These are phyloP conservation scores for Volvox carteri DNA, from an alignment of 163 green algal species.

Conservation along the genomic window DNA sequence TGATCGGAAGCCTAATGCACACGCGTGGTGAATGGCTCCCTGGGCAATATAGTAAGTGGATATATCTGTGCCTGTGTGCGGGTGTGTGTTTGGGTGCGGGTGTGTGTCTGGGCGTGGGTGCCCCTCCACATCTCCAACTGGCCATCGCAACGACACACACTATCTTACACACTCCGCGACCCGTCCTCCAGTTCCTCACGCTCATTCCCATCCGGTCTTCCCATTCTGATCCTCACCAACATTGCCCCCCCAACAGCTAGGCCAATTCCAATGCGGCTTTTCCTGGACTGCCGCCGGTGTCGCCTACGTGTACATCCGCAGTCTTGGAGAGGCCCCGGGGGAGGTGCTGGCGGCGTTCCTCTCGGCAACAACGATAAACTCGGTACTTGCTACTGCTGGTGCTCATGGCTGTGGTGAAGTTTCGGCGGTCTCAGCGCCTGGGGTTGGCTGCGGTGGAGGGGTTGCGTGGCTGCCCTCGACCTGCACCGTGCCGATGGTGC, in stretches of 20 bases:
- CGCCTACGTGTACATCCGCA: slow-evolving; percentile 55
- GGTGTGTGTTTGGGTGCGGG: too few relatives aligned
- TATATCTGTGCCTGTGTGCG: too few relatives aligned
- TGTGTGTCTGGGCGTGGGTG: too few relatives aligned
- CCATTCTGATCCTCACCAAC: too few relatives aligned
- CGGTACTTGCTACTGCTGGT: not conserved
- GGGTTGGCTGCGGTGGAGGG: not conserved
- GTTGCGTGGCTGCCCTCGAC: slow-evolving; percentile 37
- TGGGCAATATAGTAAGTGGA: too few relatives aligned
- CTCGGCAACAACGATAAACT: not conserved
- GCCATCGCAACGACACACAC: too few relatives aligned
- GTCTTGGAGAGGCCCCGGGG: not conserved
- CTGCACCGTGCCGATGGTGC: slow-evolving; percentile 8
- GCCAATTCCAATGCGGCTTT: slow-evolving; percentile 58
- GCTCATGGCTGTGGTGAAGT: not conserved
- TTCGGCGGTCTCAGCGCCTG: not conserved
- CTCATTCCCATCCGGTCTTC: too few relatives aligned
- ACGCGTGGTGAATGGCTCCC: too few relatives aligned
- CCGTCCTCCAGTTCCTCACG: too few relatives aligned
- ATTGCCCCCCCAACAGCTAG: slow-evolving; percentile 3
- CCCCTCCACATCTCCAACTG: too few relatives aligned
- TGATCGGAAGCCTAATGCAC: too few relatives aligned
- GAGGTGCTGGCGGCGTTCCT: slow-evolving; percentile 50
- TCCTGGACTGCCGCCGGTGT: slow-evolving; percentile 47
- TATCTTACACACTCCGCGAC: too few relatives aligned